Evolutionary conservation across 306 rosid genomes (phyloP).

Genomic region (Inga oerstediana): DNA sequence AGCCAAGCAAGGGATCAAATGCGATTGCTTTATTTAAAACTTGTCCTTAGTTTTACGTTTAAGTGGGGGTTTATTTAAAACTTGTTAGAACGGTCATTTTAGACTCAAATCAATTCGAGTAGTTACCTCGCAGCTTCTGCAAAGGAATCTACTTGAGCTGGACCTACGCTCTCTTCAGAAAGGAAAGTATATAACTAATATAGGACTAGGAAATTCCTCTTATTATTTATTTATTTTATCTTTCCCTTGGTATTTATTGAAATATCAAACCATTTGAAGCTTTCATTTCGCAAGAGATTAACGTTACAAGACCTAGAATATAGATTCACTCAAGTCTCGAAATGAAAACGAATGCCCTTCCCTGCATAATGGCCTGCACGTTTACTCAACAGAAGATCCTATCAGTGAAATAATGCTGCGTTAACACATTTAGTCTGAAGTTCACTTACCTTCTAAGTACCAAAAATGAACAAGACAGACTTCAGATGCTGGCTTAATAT

Average conservation of each 20-base stretch:
- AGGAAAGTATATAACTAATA: not conserved
- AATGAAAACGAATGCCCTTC: not conserved
- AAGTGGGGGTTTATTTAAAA: not conserved
- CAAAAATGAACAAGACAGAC: not conserved
- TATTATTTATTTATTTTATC: not conserved
- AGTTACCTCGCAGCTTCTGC: not conserved
- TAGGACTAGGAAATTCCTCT: not conserved
- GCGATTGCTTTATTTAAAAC: not conserved
- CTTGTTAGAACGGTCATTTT: not conserved
- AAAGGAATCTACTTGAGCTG: not conserved
- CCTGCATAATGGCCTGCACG: not conserved
- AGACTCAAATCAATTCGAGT: not conserved
- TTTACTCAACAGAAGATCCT: not conserved
- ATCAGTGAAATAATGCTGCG: not conserved
- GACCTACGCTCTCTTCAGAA: not conserved
- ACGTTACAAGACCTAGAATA: not conserved
- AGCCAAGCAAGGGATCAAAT: conserved; percentile 5
- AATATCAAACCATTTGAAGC: not conserved
- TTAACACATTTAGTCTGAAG: not conserved
- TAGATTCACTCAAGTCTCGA: not conserved
- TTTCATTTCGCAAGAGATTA: not conserved
- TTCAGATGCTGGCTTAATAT: conserved; percentile 4
- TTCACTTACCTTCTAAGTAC: not conserved
- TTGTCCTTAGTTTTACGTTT: not conserved
- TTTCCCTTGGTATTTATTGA: not conserved